These are phyloP conservation scores for Cochlearia excelsa DNA, from an alignment of 345 rosid genomes.

Conservation along the genomic window DNA sequence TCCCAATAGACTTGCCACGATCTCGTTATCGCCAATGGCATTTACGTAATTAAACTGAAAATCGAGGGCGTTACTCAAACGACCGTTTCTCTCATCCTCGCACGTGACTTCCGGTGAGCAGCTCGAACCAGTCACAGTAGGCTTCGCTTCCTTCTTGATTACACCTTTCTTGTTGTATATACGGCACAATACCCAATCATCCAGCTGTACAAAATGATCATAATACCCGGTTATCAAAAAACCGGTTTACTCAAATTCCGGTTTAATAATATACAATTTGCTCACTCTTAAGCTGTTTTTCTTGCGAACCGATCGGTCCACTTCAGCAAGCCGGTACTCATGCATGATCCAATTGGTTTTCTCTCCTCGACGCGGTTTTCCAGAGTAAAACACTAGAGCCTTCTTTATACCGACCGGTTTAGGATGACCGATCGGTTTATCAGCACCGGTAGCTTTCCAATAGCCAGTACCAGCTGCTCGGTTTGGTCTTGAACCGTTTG, in stretches of 20 bases:
- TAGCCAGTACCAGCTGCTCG: slow-evolving; percentile 87
- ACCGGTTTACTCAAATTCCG: background rate
- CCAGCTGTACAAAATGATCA: slow-evolving; percentile 51
- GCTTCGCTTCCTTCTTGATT: slow-evolving; percentile 53
- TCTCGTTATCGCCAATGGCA: slow-evolving; percentile 38
- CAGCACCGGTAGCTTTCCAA: slow-evolving; percentile 99
- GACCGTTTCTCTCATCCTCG: slow-evolving; percentile 71
- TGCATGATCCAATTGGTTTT: slow-evolving; percentile 99
- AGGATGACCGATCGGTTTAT: slow-evolving; percentile 85
- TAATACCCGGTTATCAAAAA: slow-evolving; percentile 23
- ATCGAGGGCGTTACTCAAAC: slow-evolving; percentile 33
- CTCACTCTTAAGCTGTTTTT: slow-evolving; percentile 81
- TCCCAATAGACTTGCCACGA: slow-evolving; percentile 39
- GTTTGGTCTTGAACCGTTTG: slow-evolving; percentile 94
- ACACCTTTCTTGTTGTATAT: slow-evolving; percentile 89
- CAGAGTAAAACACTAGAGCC: slow-evolving; percentile 83
- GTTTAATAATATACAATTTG: background rate
- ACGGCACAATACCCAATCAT: slow-evolving; percentile 97
- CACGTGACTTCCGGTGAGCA: slow-evolving; percentile 80
- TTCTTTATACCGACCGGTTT: slow-evolving; percentile 84
- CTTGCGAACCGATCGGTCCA: slow-evolving; percentile 79
- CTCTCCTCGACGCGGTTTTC: slow-evolving; percentile 82
- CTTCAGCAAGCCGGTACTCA: slow-evolving; percentile 89
- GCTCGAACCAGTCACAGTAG: slow-evolving; percentile 43
- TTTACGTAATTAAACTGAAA: slow-evolving; percentile 51